phyloP scores from a whole-genome alignment of 257 asterid genomes.

The Nicotiana attenuata region DNA sequence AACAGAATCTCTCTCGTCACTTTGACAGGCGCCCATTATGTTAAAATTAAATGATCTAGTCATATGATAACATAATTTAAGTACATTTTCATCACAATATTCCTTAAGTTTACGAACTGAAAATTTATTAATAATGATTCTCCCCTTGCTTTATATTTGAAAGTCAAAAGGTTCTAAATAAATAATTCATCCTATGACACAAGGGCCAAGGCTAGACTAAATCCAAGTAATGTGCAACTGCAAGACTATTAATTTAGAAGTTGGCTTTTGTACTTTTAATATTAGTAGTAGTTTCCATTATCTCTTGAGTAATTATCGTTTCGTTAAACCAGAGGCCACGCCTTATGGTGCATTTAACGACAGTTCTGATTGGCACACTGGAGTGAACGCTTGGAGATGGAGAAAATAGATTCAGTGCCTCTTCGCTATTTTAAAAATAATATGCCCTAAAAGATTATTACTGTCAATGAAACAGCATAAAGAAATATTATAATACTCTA shows the following conservation, averaged over 20 bases:
- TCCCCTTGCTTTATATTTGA: not conserved
- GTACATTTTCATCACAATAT: not conserved
- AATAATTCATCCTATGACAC: not conserved
- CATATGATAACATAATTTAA: not conserved
- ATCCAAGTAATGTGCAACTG: not conserved
- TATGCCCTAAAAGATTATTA: not conserved
- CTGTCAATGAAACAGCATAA: not conserved
- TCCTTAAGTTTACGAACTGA: not conserved
- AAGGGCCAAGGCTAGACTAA: not conserved
- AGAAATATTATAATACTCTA: not conserved
- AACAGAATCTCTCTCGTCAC: not conserved
- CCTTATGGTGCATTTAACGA: not conserved
- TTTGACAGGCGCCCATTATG: not conserved
- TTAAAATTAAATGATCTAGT: not conserved
- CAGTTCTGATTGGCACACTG: slow-evolving; percentile 1
- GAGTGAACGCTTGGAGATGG: not conserved
- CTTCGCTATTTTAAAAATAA: not conserved
- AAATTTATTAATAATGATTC: not conserved
- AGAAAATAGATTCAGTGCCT: not conserved
- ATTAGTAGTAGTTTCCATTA: not conserved
- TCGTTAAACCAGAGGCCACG: slow-evolving; percentile 3
- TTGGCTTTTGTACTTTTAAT: not conserved
- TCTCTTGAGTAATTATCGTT: not conserved
- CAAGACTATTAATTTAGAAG: not conserved
- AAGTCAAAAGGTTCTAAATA: not conserved